Conservation (phyloP, 768 basidiomycete genomes). For the Boletales sp. region DNA sequence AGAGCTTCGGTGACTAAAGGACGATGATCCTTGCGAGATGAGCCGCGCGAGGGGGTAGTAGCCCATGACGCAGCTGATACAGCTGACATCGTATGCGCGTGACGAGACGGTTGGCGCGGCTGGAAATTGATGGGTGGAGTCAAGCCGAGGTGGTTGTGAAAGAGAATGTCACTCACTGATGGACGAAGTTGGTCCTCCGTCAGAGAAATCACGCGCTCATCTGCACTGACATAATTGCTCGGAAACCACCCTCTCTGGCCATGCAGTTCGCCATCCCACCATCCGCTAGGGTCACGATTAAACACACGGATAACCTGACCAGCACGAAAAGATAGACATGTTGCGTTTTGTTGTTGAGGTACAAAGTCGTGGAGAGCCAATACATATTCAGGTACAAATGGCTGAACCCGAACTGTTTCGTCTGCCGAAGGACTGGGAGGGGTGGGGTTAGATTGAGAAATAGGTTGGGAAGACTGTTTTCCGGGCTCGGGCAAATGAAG, state of each 20-base stretch:
- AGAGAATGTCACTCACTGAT: constrained; percentile 34
- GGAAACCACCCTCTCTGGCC: constrained; percentile 96
- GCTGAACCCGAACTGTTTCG: constrained; percentile 43
- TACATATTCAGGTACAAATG: constrained; percentile 62
- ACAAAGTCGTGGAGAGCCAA: constrained; percentile 90
- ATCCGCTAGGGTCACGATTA: constrained; percentile 83
- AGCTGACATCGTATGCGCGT: constrained; percentile 49
- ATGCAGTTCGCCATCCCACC: constrained; percentile 98
- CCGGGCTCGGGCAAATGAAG: constrained; percentile 37
- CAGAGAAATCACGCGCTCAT: constrained; percentile 47
- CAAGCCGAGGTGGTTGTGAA: not conserved
- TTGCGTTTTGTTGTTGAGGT: constrained; percentile 66
- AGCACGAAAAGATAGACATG: constrained; percentile 84
- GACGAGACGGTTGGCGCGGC: constrained; percentile 39
- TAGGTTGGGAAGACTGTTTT: constrained; percentile 28
- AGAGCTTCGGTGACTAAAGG: constrained; percentile 44
- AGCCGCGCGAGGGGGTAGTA: constrained; percentile 38
- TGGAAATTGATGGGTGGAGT: constrained; percentile 9
- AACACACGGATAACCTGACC: constrained; percentile 92
- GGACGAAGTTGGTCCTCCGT: constrained; percentile 53
- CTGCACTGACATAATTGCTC: constrained; percentile 86
- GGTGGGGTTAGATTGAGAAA: constrained; percentile 23
- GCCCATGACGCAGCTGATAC: constrained; percentile 55
- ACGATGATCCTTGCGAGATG: constrained; percentile 39
- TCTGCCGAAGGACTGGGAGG: constrained; percentile 44